Evolutionary conservation across 495 filamentous ascomycete genomes (phyloP).

Genomic region (Hypoxylon fragiforme): DNA sequence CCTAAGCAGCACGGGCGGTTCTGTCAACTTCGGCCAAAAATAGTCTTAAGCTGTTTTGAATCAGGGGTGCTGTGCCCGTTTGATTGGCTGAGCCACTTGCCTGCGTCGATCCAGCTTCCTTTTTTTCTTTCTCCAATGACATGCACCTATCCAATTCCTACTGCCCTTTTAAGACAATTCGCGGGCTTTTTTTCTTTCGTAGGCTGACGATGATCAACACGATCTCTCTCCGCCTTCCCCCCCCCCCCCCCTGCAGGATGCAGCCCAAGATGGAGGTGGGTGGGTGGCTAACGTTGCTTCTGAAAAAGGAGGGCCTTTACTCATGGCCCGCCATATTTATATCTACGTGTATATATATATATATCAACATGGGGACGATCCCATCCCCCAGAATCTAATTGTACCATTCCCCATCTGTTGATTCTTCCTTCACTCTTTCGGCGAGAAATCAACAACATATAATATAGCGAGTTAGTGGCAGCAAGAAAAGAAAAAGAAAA

Average conservation of each 20-base stretch:
- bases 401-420: neutral
- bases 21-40: conserved; percentile 15
- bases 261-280: conserved; percentile 10
- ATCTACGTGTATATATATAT: neutral
- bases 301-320: conserved; percentile 21
- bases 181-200: too few species aligned
- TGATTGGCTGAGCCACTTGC: conserved; percentile 31
- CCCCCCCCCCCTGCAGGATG: conserved; percentile 14
- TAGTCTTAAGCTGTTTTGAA: conserved; percentile 9
- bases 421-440: conserved; percentile 1
- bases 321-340: neutral
- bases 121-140: conserved; percentile 27
- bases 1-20: neutral
- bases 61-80: conserved; percentile 1
- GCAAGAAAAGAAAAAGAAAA: too few species aligned
- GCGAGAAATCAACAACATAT: conserved; percentile 1
- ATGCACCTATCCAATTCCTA: neutral
- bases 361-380: conserved; percentile 11
- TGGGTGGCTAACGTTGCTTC: conserved; percentile 22
- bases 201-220: conserved; percentile 20
- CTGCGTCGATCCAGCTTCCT: conserved; percentile 29
- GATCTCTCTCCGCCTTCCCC: too few species aligned
- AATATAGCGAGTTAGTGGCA: too few species aligned
- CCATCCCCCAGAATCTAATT: neutral
- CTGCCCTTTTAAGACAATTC: too few species aligned